Evolutionary conservation across 441 rosid species (phyloP).

Genomic region (Theobroma grandiflorum): DNA sequence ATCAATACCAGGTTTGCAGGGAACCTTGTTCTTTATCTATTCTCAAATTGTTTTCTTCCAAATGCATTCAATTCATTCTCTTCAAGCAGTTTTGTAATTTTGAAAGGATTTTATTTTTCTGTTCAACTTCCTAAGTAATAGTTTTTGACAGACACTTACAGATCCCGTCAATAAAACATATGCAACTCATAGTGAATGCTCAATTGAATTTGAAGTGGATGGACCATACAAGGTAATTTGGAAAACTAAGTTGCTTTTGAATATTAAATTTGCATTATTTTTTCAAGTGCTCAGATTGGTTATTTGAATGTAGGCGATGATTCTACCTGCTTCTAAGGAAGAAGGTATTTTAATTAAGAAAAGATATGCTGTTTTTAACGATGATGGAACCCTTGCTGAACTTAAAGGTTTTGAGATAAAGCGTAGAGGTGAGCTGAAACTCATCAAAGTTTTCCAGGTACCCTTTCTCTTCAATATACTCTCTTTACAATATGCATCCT

Average conservation of each 20-base stretch:
- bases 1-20: conserved; percentile 88
- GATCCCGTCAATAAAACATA: conserved; percentile 86
- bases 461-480: conserved; percentile 25
- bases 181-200: conserved; percentile 91
- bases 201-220: conserved; percentile 99
- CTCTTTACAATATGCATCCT: conserved; percentile 4
- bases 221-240: conserved; percentile 98
- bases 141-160: conserved; percentile 71
- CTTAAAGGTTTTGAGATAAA: conserved; percentile 99
- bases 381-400: conserved; percentile 99
- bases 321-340: conserved; percentile 99
- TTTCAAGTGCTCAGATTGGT: conserved; percentile 23
- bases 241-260: conserved; percentile 8
- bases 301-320: conserved; percentile 79
- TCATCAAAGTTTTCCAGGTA: conserved; percentile 98
- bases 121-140: conserved; percentile 9
- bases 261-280: conserved; percentile 25
- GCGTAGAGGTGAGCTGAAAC: conserved; percentile 99
- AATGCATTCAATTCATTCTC: not conserved
- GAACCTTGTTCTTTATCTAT: conserved; percentile 27
- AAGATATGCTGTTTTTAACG: conserved; percentile 98
- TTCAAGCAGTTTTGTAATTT: conserved; percentile 8
- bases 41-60: conserved; percentile 14
- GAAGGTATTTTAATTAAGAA: conserved; percentile 96
- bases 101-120: not conserved